These are phyloP conservation scores for Pseudonitzschia pungens DNA, from an alignment of 108 stramenopile species.

Conservation along the genomic window DNA sequence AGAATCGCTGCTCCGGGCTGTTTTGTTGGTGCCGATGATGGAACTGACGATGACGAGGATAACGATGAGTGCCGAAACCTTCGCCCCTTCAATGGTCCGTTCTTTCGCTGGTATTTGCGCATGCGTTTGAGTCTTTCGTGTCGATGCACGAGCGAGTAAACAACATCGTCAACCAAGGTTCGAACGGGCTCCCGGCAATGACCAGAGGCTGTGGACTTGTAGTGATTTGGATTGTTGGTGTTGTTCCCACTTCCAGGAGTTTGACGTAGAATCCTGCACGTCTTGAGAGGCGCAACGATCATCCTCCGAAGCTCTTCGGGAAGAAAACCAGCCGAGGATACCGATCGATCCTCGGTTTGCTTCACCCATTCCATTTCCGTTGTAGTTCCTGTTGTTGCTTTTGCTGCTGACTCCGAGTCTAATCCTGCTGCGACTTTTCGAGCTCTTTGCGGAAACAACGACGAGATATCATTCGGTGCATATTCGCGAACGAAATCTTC, in stretches of 20 bases:
- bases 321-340: neutral
- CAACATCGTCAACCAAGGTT: slow-evolving; percentile 47
- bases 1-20: neutral
- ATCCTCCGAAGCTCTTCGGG: neutral
- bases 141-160: slow-evolving; percentile 50
- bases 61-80: neutral
- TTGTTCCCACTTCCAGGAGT: neutral
- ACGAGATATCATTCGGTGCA: neutral
- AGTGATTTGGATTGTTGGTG: neutral
- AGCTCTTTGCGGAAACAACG: neutral
- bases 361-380: neutral
- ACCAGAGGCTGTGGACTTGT: neutral
- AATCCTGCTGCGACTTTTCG: neutral
- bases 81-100: too few relatives aligned
- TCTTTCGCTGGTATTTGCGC: neutral
- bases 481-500: slow-evolving; percentile 10
- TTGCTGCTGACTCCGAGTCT: neutral
- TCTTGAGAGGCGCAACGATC: neutral
- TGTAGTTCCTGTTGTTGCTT: neutral
- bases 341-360: neutral
- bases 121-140: slow-evolving; percentile 13
- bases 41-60: neutral
- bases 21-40: neutral
- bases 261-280: neutral
- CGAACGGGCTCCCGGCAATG: slow-evolving; percentile 36